Conservation (phyloP, 768 basidiomycete species). For the Kondoa subrosea region DNA sequence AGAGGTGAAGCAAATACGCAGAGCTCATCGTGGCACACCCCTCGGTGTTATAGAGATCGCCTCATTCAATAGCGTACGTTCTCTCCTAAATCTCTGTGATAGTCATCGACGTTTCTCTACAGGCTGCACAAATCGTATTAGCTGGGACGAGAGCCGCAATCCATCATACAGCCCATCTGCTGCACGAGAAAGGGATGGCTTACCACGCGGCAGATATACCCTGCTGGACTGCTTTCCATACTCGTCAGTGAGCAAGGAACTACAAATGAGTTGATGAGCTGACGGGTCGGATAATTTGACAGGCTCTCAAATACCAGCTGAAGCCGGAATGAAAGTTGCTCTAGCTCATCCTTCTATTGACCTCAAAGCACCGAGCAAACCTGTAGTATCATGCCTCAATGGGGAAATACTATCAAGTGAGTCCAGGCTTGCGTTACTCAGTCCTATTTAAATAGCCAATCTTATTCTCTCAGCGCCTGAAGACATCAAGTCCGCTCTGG, state of each 20-base stretch:
- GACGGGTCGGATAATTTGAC: constrained; percentile 17
- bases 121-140: constrained; percentile 24
- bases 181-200: constrained; percentile 24
- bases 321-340: constrained; percentile 22
- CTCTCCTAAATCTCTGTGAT: neutral
- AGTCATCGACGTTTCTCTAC: neutral
- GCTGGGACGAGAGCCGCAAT: constrained; percentile 27
- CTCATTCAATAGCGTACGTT: constrained; percentile 25
- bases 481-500: constrained; percentile 24
- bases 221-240: constrained; percentile 13
- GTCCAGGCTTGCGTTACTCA: neutral
- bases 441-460: neutral
- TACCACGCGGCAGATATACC: constrained; percentile 27
- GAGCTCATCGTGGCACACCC: constrained; percentile 3
- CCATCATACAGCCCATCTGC: constrained; percentile 22
- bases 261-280: neutral
- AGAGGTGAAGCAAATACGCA: constrained; percentile 17
- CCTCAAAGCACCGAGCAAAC: constrained; percentile 19
- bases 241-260: neutral
- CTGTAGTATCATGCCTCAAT: constrained; percentile 26
- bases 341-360: constrained; percentile 17
- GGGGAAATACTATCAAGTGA: constrained; percentile 14
- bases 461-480: constrained; percentile 22
- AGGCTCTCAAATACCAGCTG: constrained; percentile 26
- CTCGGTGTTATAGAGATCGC: constrained; percentile 28